These are phyloP conservation scores for Ogataea haglerorum DNA, from an alignment of 805 yeast species.

Conservation along the genomic window DNA sequence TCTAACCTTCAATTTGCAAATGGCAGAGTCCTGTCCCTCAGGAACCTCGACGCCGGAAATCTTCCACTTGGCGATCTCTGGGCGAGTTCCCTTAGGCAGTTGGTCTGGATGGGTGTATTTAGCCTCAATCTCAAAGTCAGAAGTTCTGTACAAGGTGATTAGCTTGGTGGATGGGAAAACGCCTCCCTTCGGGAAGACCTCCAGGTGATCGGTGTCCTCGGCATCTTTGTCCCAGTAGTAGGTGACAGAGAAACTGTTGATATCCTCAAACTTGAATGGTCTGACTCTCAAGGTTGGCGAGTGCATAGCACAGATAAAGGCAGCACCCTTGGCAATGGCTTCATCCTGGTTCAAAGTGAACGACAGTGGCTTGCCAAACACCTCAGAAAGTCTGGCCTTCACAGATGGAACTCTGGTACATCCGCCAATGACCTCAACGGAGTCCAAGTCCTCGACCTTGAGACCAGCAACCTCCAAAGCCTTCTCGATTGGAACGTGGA, in stretches of 20 bases:
- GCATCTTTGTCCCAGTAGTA: slow-evolving; percentile 93
- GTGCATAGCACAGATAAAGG: slow-evolving; percentile 97
- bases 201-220: slow-evolving; percentile 88
- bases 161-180: slow-evolving; percentile 92
- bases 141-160: slow-evolving; percentile 88
- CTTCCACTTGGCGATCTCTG: slow-evolving; percentile 77
- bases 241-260: slow-evolving; percentile 87
- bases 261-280: slow-evolving; percentile 97
- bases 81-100: slow-evolving; percentile 66
- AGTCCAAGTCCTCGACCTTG: slow-evolving; percentile 70
- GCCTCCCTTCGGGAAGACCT: slow-evolving; percentile 95
- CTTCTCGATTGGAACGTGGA: slow-evolving; percentile 69
- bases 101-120: slow-evolving; percentile 72
- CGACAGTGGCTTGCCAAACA: slow-evolving; percentile 82
- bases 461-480: slow-evolving; percentile 83
- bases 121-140: slow-evolving; percentile 84
- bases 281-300: slow-evolving; percentile 98
- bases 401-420: slow-evolving; percentile 95
- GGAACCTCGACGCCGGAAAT: slow-evolving; percentile 79
- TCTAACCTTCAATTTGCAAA: slow-evolving; percentile 91
- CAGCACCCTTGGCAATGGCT: slow-evolving; percentile 98
- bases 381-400: slow-evolving; percentile 74
- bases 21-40: slow-evolving; percentile 73
- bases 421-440: slow-evolving; percentile 96
- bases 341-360: slow-evolving; percentile 98